Percentiles rank a stretch among this genome's conserved stretches.
These are phyloP conservation scores for Nitzschia putrida DNA, from an alignment of 108 stramenopile species.

Conservation along the genomic window DNA sequence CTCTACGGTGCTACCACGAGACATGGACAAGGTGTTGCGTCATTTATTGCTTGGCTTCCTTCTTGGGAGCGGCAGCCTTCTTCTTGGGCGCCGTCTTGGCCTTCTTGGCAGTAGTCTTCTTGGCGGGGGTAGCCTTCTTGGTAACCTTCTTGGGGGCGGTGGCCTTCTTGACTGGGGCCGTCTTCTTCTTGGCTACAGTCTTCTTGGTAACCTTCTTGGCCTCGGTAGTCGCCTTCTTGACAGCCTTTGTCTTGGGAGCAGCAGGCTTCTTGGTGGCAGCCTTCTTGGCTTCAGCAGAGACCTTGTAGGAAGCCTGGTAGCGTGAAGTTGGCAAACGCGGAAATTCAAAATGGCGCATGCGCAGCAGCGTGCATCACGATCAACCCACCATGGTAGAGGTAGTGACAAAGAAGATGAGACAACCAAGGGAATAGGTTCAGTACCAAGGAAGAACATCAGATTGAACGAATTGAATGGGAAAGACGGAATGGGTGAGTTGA, in stretches of 20 bases:
- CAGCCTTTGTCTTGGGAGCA: slow-evolving; percentile 29
- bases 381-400: neutral
- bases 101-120: slow-evolving; percentile 20
- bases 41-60: slow-evolving; percentile 13
- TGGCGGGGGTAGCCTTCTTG: slow-evolving; percentile 24
- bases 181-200: slow-evolving; percentile 21
- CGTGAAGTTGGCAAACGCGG: neutral
- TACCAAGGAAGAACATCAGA: neutral
- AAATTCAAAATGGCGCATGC: too few relatives aligned
- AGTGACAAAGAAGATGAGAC: neutral
- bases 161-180: slow-evolving; percentile 21
- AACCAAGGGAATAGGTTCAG: neutral
- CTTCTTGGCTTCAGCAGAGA: slow-evolving; percentile 56
- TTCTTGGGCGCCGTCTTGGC: slow-evolving; percentile 10
- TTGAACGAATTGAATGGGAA: neutral
- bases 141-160: slow-evolving; percentile 22
- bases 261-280: slow-evolving; percentile 32
- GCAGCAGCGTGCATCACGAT: too few relatives aligned
- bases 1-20: too few relatives aligned
- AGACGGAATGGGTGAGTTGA: neutral
- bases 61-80: neutral
- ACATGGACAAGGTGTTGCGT: too few relatives aligned
- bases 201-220: slow-evolving; percentile 38
- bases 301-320: slow-evolving; percentile 61
- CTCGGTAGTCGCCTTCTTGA: slow-evolving; percentile 26